phyloP scores from a whole-genome alignment of 225 moss, liverwort and hornwort species.

The Sphagnum contortum region DNA sequence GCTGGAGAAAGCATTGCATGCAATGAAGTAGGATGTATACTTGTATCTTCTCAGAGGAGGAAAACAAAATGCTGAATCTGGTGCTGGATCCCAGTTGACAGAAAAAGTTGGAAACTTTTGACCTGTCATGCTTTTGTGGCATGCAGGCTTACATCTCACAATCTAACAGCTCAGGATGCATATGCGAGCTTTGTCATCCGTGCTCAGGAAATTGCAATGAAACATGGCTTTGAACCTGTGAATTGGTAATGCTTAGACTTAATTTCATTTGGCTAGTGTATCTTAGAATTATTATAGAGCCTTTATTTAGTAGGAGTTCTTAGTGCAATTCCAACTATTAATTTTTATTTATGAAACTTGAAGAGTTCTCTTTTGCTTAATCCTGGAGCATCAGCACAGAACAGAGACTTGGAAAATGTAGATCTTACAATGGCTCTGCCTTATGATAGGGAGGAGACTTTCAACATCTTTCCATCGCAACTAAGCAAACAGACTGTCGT shows the following conservation, averaged over 20 bases:
- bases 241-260: conserved; percentile 49
- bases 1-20: too few relatives aligned
- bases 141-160: conserved; percentile 46
- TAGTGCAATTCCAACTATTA: too few relatives aligned
- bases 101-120: too few relatives aligned
- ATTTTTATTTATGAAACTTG: too few relatives aligned
- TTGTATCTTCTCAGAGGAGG: neutral
- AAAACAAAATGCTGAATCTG: neutral
- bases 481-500: conserved; percentile 56
- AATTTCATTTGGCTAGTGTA: neutral
- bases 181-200: conserved; percentile 71
- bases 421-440: too few relatives aligned
- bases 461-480: conserved; percentile 36
- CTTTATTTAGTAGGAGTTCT: neutral
- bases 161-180: conserved; percentile 52
- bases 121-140: too few relatives aligned
- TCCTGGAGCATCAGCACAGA: too few relatives aligned
- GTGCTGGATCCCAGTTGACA: neutral
- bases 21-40: too few relatives aligned
- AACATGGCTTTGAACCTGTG: conserved; percentile 65
- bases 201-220: conserved; percentile 59
- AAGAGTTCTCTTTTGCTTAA: too few relatives aligned
- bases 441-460: conserved; percentile 81
- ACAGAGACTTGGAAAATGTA: too few relatives aligned
- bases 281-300: neutral